phyloP scores from a whole-genome alignment of 106 monocot species.

The Narthecium ossifragum region DNA sequence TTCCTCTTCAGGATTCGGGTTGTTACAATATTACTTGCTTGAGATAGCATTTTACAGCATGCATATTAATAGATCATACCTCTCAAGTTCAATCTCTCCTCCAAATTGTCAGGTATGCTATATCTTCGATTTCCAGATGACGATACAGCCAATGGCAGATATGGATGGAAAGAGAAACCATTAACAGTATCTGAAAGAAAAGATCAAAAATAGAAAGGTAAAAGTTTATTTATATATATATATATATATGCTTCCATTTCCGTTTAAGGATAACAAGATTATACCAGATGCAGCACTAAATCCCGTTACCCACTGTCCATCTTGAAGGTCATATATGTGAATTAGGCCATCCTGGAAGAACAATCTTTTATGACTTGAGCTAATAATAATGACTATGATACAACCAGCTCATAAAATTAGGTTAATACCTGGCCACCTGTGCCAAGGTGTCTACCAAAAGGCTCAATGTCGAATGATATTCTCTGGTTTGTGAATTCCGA shows the following conservation, averaged over 20 bases:
- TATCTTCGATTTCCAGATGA: constrained; percentile 86
- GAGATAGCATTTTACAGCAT: not conserved
- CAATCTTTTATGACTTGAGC: no score
- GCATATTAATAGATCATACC: constrained; percentile 18
- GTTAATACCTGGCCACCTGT: constrained; percentile 81
- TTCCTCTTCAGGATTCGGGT: not conserved
- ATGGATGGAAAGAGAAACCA: constrained; percentile 86
- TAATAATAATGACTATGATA: not conserved
- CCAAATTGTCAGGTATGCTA: constrained; percentile 35
- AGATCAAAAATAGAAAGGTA: not conserved
- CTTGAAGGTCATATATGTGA: constrained; percentile 92
- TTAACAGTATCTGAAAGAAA: constrained; percentile 70
- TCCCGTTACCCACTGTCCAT: constrained; percentile 65
- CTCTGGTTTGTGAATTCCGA: constrained; percentile 89
- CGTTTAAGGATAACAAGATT: not conserved
- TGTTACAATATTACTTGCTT: not conserved
- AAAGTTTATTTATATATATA: no score
- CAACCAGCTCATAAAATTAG: not conserved
- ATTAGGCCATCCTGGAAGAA: constrained; percentile 75
- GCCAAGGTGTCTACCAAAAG: constrained; percentile 85
- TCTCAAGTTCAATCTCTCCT: constrained; percentile 29
- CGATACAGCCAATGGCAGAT: constrained; percentile 59
- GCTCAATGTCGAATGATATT: constrained; percentile 95
- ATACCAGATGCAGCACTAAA: constrained; percentile 90
- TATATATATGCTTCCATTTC: not conserved